Evolutionary conservation across 148 eudicot species (phyloP).

Genomic region (Pharnaceum exiguum): DNA sequence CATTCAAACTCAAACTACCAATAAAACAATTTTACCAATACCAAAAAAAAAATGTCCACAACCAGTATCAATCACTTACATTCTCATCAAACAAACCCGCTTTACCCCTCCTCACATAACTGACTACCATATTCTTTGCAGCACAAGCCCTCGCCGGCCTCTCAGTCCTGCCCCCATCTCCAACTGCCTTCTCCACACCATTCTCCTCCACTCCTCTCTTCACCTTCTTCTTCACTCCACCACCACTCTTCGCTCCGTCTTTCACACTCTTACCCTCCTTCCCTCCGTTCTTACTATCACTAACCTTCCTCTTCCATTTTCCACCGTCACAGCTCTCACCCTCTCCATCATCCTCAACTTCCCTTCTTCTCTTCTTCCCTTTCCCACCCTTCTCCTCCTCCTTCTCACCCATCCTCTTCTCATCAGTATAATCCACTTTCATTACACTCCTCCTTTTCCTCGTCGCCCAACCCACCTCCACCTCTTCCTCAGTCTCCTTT

Average conservation of each 20-base stretch:
- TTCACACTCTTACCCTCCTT: neutral
- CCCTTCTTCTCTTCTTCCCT: neutral
- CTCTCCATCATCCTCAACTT: neutral
- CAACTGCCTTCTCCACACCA: too few relatives aligned
- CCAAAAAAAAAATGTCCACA: too few relatives aligned
- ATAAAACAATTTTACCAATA: too few relatives aligned
- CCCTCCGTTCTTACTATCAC: too few relatives aligned
- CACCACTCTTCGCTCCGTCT: neutral
- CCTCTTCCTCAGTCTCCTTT: neutral
- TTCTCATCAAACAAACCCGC: too few relatives aligned
- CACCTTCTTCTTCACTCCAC: neutral
- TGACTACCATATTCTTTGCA: too few relatives aligned
- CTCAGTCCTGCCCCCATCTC: too few relatives aligned
- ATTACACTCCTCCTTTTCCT: neutral
- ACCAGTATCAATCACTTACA: too few relatives aligned
- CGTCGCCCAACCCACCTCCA: neutral
- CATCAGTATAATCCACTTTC: neutral
- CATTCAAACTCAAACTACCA: neutral
- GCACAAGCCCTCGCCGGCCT: slow-evolving; percentile 4
- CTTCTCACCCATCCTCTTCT: neutral
- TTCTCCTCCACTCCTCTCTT: neutral
- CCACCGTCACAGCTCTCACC: too few relatives aligned
- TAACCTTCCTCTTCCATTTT: too few relatives aligned
- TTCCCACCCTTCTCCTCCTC: neutral
- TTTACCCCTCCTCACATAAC: too few relatives aligned